These are phyloP conservation scores for Chalciporus piperatus DNA, from an alignment of 768 basidiomycete genomes.

Conservation along the genomic window DNA sequence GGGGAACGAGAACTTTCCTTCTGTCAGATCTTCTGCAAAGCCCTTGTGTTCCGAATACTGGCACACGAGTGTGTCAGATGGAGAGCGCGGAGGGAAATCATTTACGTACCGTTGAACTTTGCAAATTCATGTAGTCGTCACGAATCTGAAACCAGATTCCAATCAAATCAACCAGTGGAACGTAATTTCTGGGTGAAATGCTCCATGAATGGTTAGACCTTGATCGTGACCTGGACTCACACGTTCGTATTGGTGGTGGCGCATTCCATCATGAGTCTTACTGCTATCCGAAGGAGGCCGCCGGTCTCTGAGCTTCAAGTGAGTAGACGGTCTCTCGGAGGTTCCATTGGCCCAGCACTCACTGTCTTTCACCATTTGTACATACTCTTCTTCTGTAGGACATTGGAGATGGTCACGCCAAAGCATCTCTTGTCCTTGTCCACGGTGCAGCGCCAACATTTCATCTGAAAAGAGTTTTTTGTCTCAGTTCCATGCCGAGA, in stretches of 20 bases:
- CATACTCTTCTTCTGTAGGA: conserved; percentile 92
- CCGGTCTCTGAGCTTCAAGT: conserved; percentile 71
- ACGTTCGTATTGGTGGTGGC: conserved; percentile 55
- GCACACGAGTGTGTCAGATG: not conserved
- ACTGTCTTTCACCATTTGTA: conserved; percentile 97
- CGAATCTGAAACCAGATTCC: conserved; percentile 59
- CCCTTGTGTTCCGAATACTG: conserved; percentile 85
- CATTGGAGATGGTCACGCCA: conserved; percentile 91
- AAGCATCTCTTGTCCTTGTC: conserved; percentile 88
- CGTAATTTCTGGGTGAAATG: conserved; percentile 41
- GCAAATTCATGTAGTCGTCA: conserved; percentile 49
- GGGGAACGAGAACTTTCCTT: conserved; percentile 98
- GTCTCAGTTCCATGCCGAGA: not conserved
- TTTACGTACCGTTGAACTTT: conserved; percentile 20
- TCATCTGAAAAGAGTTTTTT: conserved; percentile 42
- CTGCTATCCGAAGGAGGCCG: conserved; percentile 84
- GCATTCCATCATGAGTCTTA: conserved; percentile 95
- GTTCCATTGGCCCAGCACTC: conserved; percentile 13
- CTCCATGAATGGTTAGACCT: not conserved
- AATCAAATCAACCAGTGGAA: conserved; percentile 55
- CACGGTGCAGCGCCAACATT: conserved; percentile 82
- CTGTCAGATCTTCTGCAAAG: conserved; percentile 91
- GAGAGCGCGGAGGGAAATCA: not conserved
- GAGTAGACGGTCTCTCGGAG: not conserved
- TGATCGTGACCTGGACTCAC: conserved; percentile 37